Evolutionary conservation across 495 filamentous ascomycete species (phyloP), one percentile per base, ranked within the genome.

Genomic region (Cudoniella acicularis): DNA sequence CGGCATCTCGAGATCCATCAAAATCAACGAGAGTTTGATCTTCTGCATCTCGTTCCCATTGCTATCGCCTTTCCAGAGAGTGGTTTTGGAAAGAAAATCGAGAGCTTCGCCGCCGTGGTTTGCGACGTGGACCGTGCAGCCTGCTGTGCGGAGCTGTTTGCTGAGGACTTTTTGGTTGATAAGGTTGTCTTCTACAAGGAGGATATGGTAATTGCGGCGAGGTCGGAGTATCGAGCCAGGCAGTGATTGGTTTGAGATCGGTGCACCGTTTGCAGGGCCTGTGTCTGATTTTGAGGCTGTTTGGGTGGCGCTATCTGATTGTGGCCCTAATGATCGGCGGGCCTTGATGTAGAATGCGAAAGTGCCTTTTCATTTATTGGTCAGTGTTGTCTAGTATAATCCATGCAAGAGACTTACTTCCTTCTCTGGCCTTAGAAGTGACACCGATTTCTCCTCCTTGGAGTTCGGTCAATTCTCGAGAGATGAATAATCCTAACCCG

Each of bases 301-400:
- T n/a, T n/a, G 25, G 36, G 43, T 25, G 17, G 16, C n/a, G 23
- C 25, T 23, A 1, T 49, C 52, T 48, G 45, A 70, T 66, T 47
- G 49, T 26, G 53, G 64, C 10, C 59, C 57, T 20, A 64, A 67
- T 3, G 77, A 77, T 30, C 76, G 69, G 27, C 82, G 70, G 1
- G 86, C 80, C 57, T 82, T 81, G 63, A 92, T 82, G 68, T 89
- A 92, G 65, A 93, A 92, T 0, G 85, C 86, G 67, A 93, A 93
- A 0, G 86, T 90, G 65, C 53, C 42, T 56, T n/a, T n/a, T 36
- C 30, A 13, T 36, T 36, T 36, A 13, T n/a, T n/a, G n/a, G 20
- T 24, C 53, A 17, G 21, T 22, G 13, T 54, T 45, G 16, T 18
- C 50, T 2, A n/a, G n/a, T n/a, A n/a, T n/a, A n/a, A n/a, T n/a